phyloP scores from a whole-genome alignment of 345 rosid species.

The Eucalyptus erythrocorys region DNA sequence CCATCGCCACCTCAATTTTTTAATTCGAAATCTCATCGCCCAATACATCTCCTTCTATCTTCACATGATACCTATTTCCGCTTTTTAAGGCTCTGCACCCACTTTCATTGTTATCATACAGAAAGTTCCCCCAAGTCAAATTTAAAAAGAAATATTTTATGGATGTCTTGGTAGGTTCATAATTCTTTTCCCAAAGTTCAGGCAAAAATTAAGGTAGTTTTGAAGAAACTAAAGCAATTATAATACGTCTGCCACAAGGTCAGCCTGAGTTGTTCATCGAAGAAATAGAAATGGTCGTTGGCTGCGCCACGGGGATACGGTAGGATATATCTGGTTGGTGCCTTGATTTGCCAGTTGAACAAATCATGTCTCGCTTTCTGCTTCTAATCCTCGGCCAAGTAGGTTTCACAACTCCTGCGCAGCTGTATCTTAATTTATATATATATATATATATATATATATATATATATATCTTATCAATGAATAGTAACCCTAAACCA shows the following conservation, averaged over 20 bases:
- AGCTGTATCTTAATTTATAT: background rate
- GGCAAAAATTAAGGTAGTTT: background rate
- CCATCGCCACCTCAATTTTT: too few relatives aligned
- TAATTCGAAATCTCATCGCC: too few relatives aligned
- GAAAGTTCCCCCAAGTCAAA: background rate
- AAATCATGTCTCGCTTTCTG: background rate
- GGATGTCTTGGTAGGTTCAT: background rate
- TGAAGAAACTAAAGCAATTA: background rate
- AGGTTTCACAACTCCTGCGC: background rate
- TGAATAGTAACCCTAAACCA: too few relatives aligned
- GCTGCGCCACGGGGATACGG: background rate
- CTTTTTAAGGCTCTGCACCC: too few relatives aligned
- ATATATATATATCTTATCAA: too few relatives aligned
- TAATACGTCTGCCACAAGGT: background rate
- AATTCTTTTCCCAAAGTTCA: background rate
- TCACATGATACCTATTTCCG: too few relatives aligned
- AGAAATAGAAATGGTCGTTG: background rate
- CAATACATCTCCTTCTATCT: too few relatives aligned
- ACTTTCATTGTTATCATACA: background rate
- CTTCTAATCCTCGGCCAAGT: background rate
- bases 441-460: too few relatives aligned
- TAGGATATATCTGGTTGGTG: too few relatives aligned
- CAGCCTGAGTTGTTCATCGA: background rate
- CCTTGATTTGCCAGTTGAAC: background rate
- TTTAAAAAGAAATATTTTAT: too few relatives aligned